These are phyloP conservation scores for Arthonia radiata DNA, from an alignment of 495 filamentous ascomycete genomes.

Conservation along the genomic window DNA sequence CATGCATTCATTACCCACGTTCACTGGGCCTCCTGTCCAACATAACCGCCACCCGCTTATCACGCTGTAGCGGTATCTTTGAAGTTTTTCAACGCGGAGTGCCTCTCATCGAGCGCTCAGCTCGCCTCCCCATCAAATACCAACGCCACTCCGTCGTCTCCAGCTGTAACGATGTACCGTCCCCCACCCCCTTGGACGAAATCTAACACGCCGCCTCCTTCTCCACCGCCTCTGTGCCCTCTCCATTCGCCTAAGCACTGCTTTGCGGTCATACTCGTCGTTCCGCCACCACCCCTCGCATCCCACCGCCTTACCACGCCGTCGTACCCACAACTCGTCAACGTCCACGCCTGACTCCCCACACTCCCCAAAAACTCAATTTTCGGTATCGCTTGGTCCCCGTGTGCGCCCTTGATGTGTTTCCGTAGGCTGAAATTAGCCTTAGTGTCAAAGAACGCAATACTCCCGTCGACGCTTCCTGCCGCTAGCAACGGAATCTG, in stretches of 20 bases:
- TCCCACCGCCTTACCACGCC: conserved; percentile 77
- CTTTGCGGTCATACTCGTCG: conserved; percentile 31
- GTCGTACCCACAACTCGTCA: conserved; percentile 69
- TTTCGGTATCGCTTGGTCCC: conserved; percentile 65
- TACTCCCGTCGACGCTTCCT: conserved; percentile 72
- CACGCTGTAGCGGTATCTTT: too few species aligned
- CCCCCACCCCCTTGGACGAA: conserved; percentile 53
- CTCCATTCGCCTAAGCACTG: conserved; percentile 57
- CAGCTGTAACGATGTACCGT: conserved; percentile 53
- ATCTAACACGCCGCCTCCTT: conserved; percentile 69
- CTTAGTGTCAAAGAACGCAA: conserved; percentile 67
- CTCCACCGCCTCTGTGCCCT: conserved; percentile 53
- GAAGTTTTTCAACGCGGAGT: too few species aligned
- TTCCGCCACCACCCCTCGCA: conserved; percentile 55
- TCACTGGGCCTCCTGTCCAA: too few species aligned
- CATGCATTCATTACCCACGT: too few species aligned
- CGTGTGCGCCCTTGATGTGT: conserved; percentile 58
- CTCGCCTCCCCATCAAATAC: too few species aligned
- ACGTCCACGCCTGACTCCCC: conserved; percentile 25
- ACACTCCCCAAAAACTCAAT: conserved; percentile 48
- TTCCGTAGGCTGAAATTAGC: conserved; percentile 59
- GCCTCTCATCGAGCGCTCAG: too few species aligned
- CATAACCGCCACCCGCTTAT: too few species aligned
- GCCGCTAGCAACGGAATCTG: conserved; percentile 60
- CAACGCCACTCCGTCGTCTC: too few species aligned